Base-by-base conservation (phyloP, 192 early-diverging fungal species). In the Backusella macrospora region DNA sequence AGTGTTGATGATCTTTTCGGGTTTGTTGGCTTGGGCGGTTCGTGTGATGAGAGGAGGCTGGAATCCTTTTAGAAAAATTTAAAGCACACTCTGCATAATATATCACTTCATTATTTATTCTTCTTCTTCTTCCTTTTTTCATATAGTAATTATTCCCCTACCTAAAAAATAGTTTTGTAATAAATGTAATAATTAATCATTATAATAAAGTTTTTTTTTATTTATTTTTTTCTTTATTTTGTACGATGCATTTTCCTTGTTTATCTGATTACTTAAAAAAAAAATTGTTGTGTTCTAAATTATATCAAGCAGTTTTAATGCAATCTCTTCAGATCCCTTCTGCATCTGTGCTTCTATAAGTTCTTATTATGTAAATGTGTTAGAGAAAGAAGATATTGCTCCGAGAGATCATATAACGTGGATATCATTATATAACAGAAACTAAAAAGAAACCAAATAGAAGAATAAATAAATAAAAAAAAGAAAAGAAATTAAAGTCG, bases 1-100 rank as follows among this genome's bases (percentile, higher is more conserved):
- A 42, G 59, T 47, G 14, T 66, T 72, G n/a, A 46, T 71, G 4
- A n/a, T 72, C 12, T 44, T 66, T 48, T 42, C 48, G 16, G 76
- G 70, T n/a, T 12, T 77, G 37, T 59, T 77, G n/a, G 37, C 49
- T 9, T 65, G 38, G 23, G 49, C 68, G 7, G 37, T 74, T 40
- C 73, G 73, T 46, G 73, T 74, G 14, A 64, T 67, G 39, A 64
- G 65, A 42, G 73, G 64, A 43, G 73, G 73, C 7, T 74, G 73
- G 73, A 65, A 74, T 45, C 66, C 43, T 23, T 46, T 68, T 23
- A 68, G 45, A 23, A 68, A 26, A 23, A 26, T 68, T 29, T 68
- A 68, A 55, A 55, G 23, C 18, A 9, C 1, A 45, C 1, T 48
- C 49, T 55, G 49, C 49, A 55, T 23, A 55, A 9, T 55, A 55